A percentile compares a stretch with the other conserved stretches of the same genome.
Conservation (phyloP, 2,329 filamentous ascomycete species). For the Apiospora saccharicola region DNA sequence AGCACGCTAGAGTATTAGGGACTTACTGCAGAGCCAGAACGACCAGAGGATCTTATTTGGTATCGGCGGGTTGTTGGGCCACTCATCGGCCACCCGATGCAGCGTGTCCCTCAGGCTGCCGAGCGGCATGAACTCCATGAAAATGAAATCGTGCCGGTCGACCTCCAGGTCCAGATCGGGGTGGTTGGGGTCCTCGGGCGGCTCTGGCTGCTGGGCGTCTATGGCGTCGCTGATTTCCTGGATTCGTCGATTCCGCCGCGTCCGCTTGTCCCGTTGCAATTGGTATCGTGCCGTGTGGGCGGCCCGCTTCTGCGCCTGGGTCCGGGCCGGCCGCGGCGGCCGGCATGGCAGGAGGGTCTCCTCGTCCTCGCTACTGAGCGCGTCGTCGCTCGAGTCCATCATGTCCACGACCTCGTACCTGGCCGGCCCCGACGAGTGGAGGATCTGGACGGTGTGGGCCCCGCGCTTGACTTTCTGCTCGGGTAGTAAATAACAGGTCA, state of each 20-base stretch:
- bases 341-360: background rate
- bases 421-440: background rate
- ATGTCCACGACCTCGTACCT: background rate
- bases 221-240: no score
- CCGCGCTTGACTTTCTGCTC: conserved; percentile 9
- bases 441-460: conserved; percentile 10
- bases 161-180: background rate
- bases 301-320: no score
- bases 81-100: background rate
- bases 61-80: background rate
- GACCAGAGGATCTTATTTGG: conserved; percentile 13
- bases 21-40: conserved; percentile 21
- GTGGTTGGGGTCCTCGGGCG: background rate
- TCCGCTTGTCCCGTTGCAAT: no score
- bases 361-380: background rate
- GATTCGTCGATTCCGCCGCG: no score
- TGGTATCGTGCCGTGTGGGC: no score
- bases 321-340: no score
- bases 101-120: background rate
- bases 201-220: no score
- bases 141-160: background rate
- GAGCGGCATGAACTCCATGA: background rate
- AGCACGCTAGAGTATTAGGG: no score
- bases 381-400: background rate
- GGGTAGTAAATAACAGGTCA: background rate